Evolutionary conservation across 2,329 filamentous ascomycete species (phyloP), one percentile per base, ranked within the genome.

Genomic region (Ceratocystis lukuohia): DNA sequence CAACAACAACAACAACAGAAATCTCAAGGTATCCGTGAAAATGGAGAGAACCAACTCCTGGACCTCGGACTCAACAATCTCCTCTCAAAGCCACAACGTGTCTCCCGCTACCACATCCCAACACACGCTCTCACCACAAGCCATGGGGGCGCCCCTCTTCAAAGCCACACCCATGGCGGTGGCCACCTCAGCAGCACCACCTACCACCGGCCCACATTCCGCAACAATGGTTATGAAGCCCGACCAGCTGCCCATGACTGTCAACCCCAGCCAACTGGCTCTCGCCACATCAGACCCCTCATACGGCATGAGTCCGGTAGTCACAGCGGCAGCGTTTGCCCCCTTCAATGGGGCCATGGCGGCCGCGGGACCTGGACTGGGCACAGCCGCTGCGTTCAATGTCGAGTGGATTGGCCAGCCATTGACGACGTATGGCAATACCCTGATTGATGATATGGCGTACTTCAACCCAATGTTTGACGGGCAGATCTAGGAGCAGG

Each of bases 231-330:
- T 30, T 10, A 56, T 61, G n/a, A 62, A 66, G 45, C 7, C 7
- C 17, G 65, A 66, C 15, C 37, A 48, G 41, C 45, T 56, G 28
- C 59, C 44, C 56, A 62, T 59, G 57, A 66, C 65, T n/a, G 62
- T 67, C n/a, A 61, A 67, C 33, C 66, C 66, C 8, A 67, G 61
- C 30, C 62, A 67, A 28, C 63, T 65, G 48, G 50, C 48, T 5
- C 63, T 65, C 30, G 63, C 33, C 5, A 22, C 50, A 17, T 45
- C 61, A 22, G 33, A 33, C 30, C 30, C 30, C 5, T 33, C 17
- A 6, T 61, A 28, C 7, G 57, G 57, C 8, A 6, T 20, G 28
- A n/a, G 17, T 33, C 28, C 57, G 0, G 30, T 33, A 33, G 30
- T 33, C 30, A 33, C 30, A 33, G 30, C 30, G 4, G 20, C 57